Base-by-base conservation (phyloP, 2,329 filamentous ascomycete species). In the Exophiala spinifera region DNA sequence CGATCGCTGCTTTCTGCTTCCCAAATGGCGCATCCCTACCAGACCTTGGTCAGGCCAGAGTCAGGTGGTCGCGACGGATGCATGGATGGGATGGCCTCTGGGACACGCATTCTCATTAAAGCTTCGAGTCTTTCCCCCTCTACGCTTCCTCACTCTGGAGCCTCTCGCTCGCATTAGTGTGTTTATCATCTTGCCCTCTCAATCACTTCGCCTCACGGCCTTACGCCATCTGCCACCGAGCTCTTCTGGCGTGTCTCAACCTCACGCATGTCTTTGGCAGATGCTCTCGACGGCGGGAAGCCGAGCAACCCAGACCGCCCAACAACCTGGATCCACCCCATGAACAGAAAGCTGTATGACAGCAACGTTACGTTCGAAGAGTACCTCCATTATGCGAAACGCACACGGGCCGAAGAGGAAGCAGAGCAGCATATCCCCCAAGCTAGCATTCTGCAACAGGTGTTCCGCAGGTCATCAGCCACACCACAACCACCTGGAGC, bases 341-440 rank as follows among this genome's bases (percentile, higher is more conserved):
- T 59, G 40, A 44, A 50, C 28, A 48, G 53, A 19, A 61, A 63
- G 44, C 62, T 64, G 23, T 64, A 68, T 43, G 65, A 69, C 43
- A 34, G 65, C 28, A 57, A 21, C 7, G 57, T 72, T 17, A 62
- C 63, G 1, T 70, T 73, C 48, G 72, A 74, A 52, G 72, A 74
- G 46, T 74, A 74, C 49, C 53, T 65, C n/a, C 69, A 70, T 56
- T 74, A 70, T 59, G 72, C 72, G 7, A 63, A 68, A 17, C 62
- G 61, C 39, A 68, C 70, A 3, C 63, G 72, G 47, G 64, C 63
- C n/a, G 60, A 66, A n/a, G 68, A 74, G 57, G 60, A 67, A 40
- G 40, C 39, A 15, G 44, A 55, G 40, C 51, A 51, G 25, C 28
- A 49, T 4, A 40, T 48, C 10, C 21, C 42, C 13, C 44, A 53